phyloP scores from a whole-genome alignment of 129 eudicot species.

The Centella asiatica region DNA sequence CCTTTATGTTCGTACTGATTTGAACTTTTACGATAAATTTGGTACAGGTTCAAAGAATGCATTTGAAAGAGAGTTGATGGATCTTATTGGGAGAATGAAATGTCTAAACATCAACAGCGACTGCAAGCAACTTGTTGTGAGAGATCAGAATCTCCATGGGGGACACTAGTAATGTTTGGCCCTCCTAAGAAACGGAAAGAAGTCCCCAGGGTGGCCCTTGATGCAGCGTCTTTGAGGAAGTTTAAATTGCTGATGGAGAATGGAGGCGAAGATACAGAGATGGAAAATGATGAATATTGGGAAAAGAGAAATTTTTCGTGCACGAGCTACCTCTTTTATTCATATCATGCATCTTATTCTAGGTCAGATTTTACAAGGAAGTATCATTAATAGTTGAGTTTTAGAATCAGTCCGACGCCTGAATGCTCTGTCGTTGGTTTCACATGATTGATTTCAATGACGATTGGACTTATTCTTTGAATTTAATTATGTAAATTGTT shows the following conservation, averaged over 20 bases:
- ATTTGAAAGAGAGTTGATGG: constrained; percentile 6
- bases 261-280: constrained; percentile 18
- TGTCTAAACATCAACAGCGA: constrained; percentile 19
- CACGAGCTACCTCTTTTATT: constrained; percentile 37
- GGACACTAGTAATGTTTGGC: constrained; percentile 18
- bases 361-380: constrained; percentile 28
- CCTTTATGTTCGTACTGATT: neutral
- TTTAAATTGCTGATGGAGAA: constrained; percentile 41
- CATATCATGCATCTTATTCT: constrained; percentile 40
- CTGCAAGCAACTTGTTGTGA: constrained; percentile 31
- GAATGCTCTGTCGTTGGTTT: too few species aligned
- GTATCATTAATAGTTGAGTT: neutral
- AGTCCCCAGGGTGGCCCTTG: constrained; percentile 36
- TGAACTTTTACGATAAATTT: neutral
- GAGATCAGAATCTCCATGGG: constrained; percentile 8
- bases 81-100: constrained; percentile 18
- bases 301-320: constrained; percentile 29
- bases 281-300: constrained; percentile 39
- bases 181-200: constrained; percentile 27
- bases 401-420: neutral
- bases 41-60: constrained; percentile 7
- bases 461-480: neutral
- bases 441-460: neutral
- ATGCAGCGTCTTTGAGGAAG: constrained; percentile 31
- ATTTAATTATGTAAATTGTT: neutral